Conservation (phyloP, 331 rosid genomes). For the Malus hybrid region DNA sequence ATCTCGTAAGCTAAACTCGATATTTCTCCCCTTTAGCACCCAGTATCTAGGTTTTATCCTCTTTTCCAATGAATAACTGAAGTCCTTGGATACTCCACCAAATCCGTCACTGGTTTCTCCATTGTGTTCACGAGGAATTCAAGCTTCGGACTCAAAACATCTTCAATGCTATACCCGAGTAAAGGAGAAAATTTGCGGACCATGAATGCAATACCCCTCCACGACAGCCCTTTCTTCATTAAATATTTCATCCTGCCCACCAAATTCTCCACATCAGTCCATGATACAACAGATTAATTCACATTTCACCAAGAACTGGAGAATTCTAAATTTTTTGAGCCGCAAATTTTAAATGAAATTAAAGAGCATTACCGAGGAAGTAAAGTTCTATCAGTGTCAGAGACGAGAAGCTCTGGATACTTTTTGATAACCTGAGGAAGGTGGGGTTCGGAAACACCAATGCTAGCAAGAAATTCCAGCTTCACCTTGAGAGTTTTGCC, state of each 20-base stretch:
- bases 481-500: slow-evolving; percentile 55
- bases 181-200: slow-evolving; percentile 73
- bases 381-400: slow-evolving; percentile 53
- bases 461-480: slow-evolving; percentile 53
- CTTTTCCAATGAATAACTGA: slow-evolving; percentile 89
- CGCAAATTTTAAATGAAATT: neutral
- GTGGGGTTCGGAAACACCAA: slow-evolving; percentile 49
- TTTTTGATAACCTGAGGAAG: slow-evolving; percentile 71
- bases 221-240: slow-evolving; percentile 58
- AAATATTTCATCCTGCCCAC: slow-evolving; percentile 57
- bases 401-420: slow-evolving; percentile 78
- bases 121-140: slow-evolving; percentile 67
- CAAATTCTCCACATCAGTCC: slow-evolving; percentile 11
- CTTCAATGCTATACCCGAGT: slow-evolving; percentile 70
- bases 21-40: slow-evolving; percentile 53
- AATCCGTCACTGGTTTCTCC: slow-evolving; percentile 70
- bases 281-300: neutral
- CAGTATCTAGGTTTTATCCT: slow-evolving; percentile 79
- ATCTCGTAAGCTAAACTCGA: slow-evolving; percentile 49
- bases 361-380: slow-evolving; percentile 54
- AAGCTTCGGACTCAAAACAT: slow-evolving; percentile 72
- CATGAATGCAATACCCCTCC: slow-evolving; percentile 63
- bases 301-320: neutral
- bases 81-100: slow-evolving; percentile 82
- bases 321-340: neutral